These are phyloP conservation scores for Castanospermum australe DNA, from an alignment of 306 rosid genomes.

Conservation along the genomic window DNA sequence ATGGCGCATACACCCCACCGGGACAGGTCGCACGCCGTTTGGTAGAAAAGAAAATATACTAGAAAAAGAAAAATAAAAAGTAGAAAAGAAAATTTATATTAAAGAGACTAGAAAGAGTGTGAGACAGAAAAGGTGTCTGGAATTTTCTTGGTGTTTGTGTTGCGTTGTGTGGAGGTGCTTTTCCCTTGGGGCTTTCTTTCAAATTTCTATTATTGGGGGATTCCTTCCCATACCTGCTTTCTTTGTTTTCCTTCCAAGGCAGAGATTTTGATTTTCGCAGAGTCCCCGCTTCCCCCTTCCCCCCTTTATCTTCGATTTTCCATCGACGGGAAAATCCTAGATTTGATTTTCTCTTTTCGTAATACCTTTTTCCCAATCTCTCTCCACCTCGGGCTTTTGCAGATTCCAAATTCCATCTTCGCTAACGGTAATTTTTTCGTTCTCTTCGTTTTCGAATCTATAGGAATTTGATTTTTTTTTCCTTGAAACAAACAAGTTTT, in stretches of 20 bases:
- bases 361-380: neutral
- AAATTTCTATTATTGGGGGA: neutral
- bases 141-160: constrained; percentile 28
- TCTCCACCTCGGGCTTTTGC: neutral
- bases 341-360: neutral
- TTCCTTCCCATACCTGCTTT: neutral
- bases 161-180: constrained; percentile 14
- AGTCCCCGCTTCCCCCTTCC: too few relatives aligned
- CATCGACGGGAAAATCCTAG: neutral
- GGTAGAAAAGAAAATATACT: neutral
- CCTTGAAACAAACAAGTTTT: too few relatives aligned
- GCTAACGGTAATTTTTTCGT: neutral
- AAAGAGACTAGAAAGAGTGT: too few relatives aligned
- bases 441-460: too few relatives aligned
- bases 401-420: neutral
- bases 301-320: neutral
- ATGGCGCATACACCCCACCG: too few relatives aligned
- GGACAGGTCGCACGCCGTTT: too few relatives aligned
- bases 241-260: neutral
- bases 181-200: neutral
- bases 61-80: neutral
- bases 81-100: neutral
- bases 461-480: neutral
- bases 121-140: constrained; percentile 14
- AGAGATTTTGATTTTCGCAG: neutral